Evolutionary conservation across 202 grass and related monocot species (phyloP), one percentile per base, ranked within the genome.

Genomic region (Eragrostis tef): DNA sequence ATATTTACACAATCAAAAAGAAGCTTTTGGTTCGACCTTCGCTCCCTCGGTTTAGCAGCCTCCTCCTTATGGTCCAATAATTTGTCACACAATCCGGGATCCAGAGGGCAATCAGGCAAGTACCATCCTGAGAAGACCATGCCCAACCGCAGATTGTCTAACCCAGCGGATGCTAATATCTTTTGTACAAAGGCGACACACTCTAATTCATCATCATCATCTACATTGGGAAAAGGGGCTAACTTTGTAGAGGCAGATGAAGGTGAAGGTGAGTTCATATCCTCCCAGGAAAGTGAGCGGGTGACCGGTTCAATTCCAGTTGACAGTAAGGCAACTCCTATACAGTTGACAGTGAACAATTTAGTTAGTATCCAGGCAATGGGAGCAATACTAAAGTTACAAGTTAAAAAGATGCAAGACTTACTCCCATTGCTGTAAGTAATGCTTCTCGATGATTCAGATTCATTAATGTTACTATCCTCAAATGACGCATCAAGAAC

Each of bases 1-100:
- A 80, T 70, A 44, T 93, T 98, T 50, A 94, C 95, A 64, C 80
- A 89, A 62, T 98, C 90, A 31, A 98, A 94, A 52, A 98, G 42
- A 57, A 98, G 88, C 90, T 84, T 93, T 68, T 91, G 90, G 81
- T 86, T 93, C 5, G 95, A 88, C 41, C 79, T 80, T 67, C 88
- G 86, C 84, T 98, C 90, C 80, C 88, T 87, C 3, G 83, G 92
- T 76, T 89, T 97, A 26, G 92, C 88, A 13, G 85, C 84, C 75
- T 94, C 95, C 58, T 90, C 90, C 74, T 91, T 91, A 43, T 71
- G 84, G 71, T 93, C 86, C 74, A 94, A 67, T 64, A 98, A 83
- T 44, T 86, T 86, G 46, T 91, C 88, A 6, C 93, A 79, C 60
- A 94, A 84, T 29, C 70, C 58, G 24, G 90, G 92, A 43, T 93